Conservation (phyloP, 306 rosid species). For the Rubus idaeus region DNA sequence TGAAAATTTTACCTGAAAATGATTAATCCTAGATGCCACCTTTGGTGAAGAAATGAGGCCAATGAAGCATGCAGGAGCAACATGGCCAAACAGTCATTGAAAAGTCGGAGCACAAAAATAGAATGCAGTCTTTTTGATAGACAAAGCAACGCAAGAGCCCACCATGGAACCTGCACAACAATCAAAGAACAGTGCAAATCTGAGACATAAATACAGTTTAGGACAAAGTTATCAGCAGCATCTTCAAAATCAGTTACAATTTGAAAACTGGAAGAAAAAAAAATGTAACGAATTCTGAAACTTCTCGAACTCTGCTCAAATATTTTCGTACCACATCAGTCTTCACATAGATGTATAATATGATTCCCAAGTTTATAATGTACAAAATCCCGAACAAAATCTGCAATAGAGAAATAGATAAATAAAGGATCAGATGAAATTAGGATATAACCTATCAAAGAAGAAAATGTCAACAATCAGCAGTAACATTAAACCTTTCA, state of each 20-base stretch:
- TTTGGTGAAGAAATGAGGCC: slow-evolving; percentile 55
- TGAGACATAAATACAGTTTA: not conserved
- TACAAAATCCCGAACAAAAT: slow-evolving; percentile 78
- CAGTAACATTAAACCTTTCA: not conserved
- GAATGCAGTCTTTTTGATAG: slow-evolving; percentile 91
- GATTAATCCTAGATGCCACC: slow-evolving; percentile 89
- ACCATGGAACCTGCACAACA: slow-evolving; percentile 71
- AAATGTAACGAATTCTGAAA: not conserved
- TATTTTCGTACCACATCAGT: slow-evolving; percentile 63
- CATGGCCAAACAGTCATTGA: slow-evolving; percentile 86
- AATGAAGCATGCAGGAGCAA: slow-evolving; percentile 72
- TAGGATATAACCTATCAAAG: not conserved
- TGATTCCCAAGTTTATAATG: slow-evolving; percentile 61
- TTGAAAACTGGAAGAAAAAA: not conserved
- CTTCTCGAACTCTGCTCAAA: not conserved
- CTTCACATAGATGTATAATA: slow-evolving; percentile 66
- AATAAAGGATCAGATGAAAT: not conserved
- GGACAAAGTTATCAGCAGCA: not conserved
- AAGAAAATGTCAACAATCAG: not conserved
- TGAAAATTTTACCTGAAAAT: slow-evolving; percentile 65
- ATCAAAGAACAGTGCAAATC: slow-evolving; percentile 13
- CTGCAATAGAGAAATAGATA: slow-evolving; percentile 41
- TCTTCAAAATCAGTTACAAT: not conserved
- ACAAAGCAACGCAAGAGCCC: slow-evolving; percentile 82
- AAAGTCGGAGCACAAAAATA: slow-evolving; percentile 87